Base-by-base conservation (phyloP, 73 alveolate genomes). In the Paramecium tetraurelia region DNA sequence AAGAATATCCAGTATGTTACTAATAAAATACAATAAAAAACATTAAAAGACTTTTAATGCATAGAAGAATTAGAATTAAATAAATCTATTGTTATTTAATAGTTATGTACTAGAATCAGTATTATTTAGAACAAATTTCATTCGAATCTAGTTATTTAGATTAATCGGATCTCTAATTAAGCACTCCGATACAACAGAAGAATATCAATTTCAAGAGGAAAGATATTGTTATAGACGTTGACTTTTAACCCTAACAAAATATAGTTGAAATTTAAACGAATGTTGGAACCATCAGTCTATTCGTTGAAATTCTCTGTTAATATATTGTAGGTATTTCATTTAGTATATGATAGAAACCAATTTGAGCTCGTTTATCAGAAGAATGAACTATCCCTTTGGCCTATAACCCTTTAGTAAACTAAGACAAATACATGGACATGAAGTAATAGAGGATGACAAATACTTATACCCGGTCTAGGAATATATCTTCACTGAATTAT, bases 341-440 rank as follows among this genome's bases (percentile, higher is more conserved):
- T 16, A 75, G 2, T 1, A 18, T 35, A 4, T n/a, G 5, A 53
- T 35, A 75, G 87, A 75, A 75, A 38, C 46, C 8, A 58, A 86
- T 24, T 43, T 58, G 16, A 58, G 69, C 21, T 53, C 71, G 5
- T 86, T 86, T 31, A 14, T 86, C 14, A 80, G 41, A 21, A 57
- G 58, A 22, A 63, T 86, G 93, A 86, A 86, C 44, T 63, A 72
- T 63, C 93, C 93, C 9, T 86, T 16, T 86, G 93, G 93, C 4
- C 20, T 59, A 3, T 24, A 58, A 14, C 93, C 93, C 10, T 86
- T 77, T 6, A 59, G 46, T 21, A 72, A 80, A 63, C 41, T 86
- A 48, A 33, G 85, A 40, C 3, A 63, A 20, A 59, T 86, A 20
- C 93, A 86, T 86, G 93, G 93, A 31, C 41, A 86, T 38, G 89